A percentile compares a stretch with the other conserved stretches of the same genome.
These are phyloP conservation scores for Hibiscus syriacus DNA, from an alignment of 345 rosid genomes.

Conservation along the genomic window DNA sequence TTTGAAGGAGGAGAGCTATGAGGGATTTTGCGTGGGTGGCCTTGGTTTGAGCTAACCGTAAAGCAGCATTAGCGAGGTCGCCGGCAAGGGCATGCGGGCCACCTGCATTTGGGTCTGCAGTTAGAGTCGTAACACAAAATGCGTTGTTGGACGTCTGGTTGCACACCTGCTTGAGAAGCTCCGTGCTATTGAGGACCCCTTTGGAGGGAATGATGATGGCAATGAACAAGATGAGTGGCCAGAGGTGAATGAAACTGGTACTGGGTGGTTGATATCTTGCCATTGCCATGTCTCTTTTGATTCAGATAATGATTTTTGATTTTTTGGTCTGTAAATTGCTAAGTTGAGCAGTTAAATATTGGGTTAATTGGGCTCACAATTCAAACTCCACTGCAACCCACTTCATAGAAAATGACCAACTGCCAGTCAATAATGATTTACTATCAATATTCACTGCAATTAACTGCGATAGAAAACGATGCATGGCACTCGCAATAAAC, in stretches of 20 bases:
- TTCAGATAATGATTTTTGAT: too few relatives aligned
- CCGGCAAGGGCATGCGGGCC: neutral
- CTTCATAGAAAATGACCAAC: too few relatives aligned
- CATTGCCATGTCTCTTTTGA: too few relatives aligned
- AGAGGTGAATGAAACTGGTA: neutral
- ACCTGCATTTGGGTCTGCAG: slow-evolving; percentile 13
- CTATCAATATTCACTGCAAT: neutral
- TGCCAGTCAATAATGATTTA: too few relatives aligned
- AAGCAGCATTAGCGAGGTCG: slow-evolving; percentile 14
- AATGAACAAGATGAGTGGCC: neutral
- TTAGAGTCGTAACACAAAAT: slow-evolving; percentile 14
- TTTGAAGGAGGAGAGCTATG: slow-evolving; percentile 8
- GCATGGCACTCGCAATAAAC: neutral
- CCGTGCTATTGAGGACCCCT: neutral
- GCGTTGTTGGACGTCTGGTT: slow-evolving; percentile 12
- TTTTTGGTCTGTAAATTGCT: too few relatives aligned
- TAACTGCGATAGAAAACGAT: neutral
- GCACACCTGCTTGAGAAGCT: slow-evolving; percentile 21
- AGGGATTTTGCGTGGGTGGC: slow-evolving; percentile 6
- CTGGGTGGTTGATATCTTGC: too few relatives aligned
- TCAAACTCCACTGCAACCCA: neutral
- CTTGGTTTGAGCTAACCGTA: slow-evolving; percentile 14
- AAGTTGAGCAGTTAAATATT: too few relatives aligned
- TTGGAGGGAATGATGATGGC: neutral
- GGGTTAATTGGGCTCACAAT: neutral